Base-by-base conservation (phyloP, 257 asterid species). In the Jasminum sambac region DNA sequence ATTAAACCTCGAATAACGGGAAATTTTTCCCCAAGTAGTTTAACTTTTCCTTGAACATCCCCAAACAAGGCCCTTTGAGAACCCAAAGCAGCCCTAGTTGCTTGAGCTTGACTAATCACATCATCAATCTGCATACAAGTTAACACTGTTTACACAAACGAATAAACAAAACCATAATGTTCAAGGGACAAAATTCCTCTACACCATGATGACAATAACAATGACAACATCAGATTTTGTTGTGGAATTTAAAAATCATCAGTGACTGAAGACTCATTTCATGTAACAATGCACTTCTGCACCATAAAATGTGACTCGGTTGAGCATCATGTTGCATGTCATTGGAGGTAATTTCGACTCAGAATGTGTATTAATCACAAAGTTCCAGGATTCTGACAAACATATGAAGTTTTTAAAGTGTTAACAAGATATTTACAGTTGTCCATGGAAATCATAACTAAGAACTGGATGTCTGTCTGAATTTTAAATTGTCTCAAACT, bases 31-130 rank as follows among this genome's bases (percentile, higher is more conserved):
- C 95, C 84, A 1, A 95, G 90, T 79, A 26, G 86, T 84, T 95
- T 90, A 74, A 91, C 95, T 85, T 91, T 91, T 72, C 97, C 98
- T 85, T 86, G 97, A 57, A 95, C 95, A 63, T 88, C 98, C 71
- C 98, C 91, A 78, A 95, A 90, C 77, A 95, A 76, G 69, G 98
- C 62, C 75, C 97, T 87, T 73, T 91, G 97, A 19, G 99, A 85
- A 64, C 96, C 92, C 90, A 95, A 74, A 60, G 78, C 92, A 16
- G 91, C 81, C 77, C 95, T 79, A 69, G 98, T 95, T 23, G 98
- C 81, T 84, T 95, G 99, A 78, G 98, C 99, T 95, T 95, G 99
- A 82, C 80, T 77, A 73, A 95, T 95, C 78, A 91, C 99, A 40
- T 95, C 97, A 71, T 91, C 98, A 73, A 95, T 91, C 98, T 95